Conservation (phyloP, 2,329 filamentous ascomycete genomes). For the Pezicula neosporulosa region DNA sequence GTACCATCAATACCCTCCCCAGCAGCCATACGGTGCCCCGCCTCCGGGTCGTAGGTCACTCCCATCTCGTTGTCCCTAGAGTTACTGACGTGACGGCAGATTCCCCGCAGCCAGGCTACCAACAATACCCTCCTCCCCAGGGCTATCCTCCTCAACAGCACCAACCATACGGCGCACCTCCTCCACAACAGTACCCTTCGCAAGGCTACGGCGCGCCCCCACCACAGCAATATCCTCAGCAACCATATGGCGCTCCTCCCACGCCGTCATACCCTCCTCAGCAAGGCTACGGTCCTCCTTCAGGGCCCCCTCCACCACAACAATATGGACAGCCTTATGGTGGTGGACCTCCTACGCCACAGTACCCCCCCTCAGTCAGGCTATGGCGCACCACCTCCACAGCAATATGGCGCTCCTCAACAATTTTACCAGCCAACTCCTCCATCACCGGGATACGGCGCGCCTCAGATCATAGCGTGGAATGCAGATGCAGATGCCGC, state of each 20-base stretch:
- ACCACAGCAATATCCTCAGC: conserved; percentile 10
- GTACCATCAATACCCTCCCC: conserved; percentile 15
- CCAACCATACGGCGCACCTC: conserved; percentile 6
- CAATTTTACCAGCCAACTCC: conserved; percentile 50
- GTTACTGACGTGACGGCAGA: background rate
- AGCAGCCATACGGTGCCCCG: conserved; percentile 10
- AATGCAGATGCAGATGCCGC: conserved; percentile 69
- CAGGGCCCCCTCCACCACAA: conserved; percentile 13
- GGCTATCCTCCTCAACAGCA: conserved; percentile 1
- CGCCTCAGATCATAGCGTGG: conserved; percentile 65
- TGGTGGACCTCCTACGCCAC: conserved; percentile 19
- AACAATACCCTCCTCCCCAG: conserved; percentile 8
- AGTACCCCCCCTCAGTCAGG: conserved; percentile 31
- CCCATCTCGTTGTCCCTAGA: background rate
- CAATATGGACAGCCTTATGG: conserved; percentile 14
- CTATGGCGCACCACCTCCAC: conserved; percentile 32
- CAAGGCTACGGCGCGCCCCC: conserved; percentile 16
- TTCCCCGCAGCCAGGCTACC: conserved; percentile 7
- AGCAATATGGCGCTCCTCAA: conserved; percentile 30
- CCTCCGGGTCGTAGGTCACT: conserved; percentile 13
- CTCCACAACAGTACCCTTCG: conserved; percentile 17
- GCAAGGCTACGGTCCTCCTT: conserved; percentile 5
- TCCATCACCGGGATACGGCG: conserved; percentile 71
- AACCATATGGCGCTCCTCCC: conserved; percentile 6
- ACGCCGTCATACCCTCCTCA: conserved; percentile 32